Conservation (phyloP, 2,329 filamentous ascomycete genomes). For the Lomentospora prolificans region DNA sequence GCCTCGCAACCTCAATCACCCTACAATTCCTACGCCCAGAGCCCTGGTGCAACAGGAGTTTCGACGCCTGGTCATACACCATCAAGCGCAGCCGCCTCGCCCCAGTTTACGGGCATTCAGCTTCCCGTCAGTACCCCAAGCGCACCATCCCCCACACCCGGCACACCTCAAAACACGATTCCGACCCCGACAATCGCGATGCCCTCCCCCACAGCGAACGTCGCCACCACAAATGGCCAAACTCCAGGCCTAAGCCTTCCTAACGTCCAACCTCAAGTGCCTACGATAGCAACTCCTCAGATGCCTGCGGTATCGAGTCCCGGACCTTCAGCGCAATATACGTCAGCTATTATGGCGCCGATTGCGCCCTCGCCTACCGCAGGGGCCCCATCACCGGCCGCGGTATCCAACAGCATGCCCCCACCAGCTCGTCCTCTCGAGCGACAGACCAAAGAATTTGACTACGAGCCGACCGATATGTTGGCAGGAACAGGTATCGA, state of each 20-base stretch:
- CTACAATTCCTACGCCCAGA: conserved; percentile 41
- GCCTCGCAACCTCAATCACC: conserved; percentile 58
- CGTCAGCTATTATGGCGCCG: conserved; percentile 14
- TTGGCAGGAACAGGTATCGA: conserved; percentile 79
- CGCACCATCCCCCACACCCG: conserved; percentile 28
- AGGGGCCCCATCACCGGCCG: conserved; percentile 5
- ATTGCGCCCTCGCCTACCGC: conserved; percentile 9
- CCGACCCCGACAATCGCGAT: conserved; percentile 19
- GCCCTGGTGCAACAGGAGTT: conserved; percentile 27
- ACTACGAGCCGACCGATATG: conserved; percentile 74
- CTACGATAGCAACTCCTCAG: conserved; percentile 12
- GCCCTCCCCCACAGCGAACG: conserved; percentile 9
- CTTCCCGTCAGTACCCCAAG: conserved; percentile 1
- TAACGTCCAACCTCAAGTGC: conserved; percentile 13
- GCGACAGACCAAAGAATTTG: conserved; percentile 49
- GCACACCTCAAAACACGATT: conserved; percentile 15
- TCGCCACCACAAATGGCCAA: conserved; percentile 5
- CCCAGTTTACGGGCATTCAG: conserved; percentile 16
- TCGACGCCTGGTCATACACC: conserved; percentile 23
- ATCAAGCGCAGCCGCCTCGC: conserved; percentile 23
- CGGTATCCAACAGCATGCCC: conserved; percentile 31
- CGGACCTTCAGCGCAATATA: conserved; percentile 13
- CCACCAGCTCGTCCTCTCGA: conserved; percentile 53
- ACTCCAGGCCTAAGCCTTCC: conserved; percentile 13
- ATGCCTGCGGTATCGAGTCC: conserved; percentile 9